Base-by-base conservation (phyloP, 257 asterid genomes). In the Voacanga thouarsii region DNA sequence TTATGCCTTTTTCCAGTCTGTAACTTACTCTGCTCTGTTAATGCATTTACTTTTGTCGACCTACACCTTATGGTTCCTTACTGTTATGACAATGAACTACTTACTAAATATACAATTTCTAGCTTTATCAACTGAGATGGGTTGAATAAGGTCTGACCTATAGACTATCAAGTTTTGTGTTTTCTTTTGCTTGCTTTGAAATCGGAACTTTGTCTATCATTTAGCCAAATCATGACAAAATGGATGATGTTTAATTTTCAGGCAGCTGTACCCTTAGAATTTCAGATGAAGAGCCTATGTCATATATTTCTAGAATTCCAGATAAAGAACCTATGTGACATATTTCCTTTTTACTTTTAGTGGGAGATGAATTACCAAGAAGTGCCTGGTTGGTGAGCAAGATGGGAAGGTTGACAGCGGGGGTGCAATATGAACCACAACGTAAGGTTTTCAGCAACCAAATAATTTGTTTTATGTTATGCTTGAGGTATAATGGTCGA, bases 301-400 rank as follows among this genome's bases (percentile, higher is more conserved):
- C 75, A 78, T 55, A 30, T 69, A 33, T 19, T 23, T 55, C 63
- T 18, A 6, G 44, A 65, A 18, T 53, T 45, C 72, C 67, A 47
- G n/a, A 16, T 66, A 12, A 30, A 18, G 56, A 66, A 44, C 28
- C 39, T 63, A 53, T 57, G 41, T 79, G 76, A 78, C 49, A 30
- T 69, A 33, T 19, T 23, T 55, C 63, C 61, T 83, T 73, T 70
- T 72, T 53, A 81, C 77, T 64, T 73, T 50, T 86, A 90, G 97
- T 71, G 55, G 89, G 88, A 63, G 91, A 89, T 80, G 94, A 90
- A 77, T 83, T 88, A 87, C 97, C 97, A 72, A 92, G 87, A 83
- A 87, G 81, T 41, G 97, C 97, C 63, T 94, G 98, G 98, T 83
- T 94, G 78, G 96, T 94, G 55, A 94, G 97, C 94, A 90, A 90